Evolutionary conservation across 306 rosid genomes (phyloP).

Genomic region (Sicyos edulis): DNA sequence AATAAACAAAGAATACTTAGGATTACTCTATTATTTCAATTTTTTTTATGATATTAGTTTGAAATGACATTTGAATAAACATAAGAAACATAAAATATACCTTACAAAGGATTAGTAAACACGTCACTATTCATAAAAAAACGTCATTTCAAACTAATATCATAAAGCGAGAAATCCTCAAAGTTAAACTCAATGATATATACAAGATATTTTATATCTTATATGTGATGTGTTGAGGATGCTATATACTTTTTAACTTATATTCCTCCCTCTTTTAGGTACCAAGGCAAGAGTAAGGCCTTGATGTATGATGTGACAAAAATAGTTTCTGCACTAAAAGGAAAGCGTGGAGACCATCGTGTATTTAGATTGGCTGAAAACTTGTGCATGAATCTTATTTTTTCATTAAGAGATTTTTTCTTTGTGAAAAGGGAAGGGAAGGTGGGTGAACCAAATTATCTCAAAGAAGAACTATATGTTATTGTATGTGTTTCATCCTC

Average conservation of each 20-base stretch:
- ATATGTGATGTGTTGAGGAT: neutral
- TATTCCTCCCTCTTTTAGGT: conserved; percentile 42
- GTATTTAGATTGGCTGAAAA: conserved; percentile 93
- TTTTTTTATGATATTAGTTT: too few species aligned
- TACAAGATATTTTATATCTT: conserved; percentile 11
- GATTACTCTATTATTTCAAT: too few species aligned
- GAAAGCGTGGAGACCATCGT: conserved; percentile 91
- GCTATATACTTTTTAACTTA: neutral
- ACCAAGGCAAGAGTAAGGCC: conserved; percentile 87
- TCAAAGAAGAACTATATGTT: conserved; percentile 23
- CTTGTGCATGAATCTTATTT: conserved; percentile 88
- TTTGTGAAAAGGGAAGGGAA: conserved; percentile 90
- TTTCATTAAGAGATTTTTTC: conserved; percentile 90
- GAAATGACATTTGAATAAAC: too few species aligned
- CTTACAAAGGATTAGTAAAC: too few species aligned
- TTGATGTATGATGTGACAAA: conserved; percentile 97
- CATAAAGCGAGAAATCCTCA: too few species aligned
- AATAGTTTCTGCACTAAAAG: conserved; percentile 77
- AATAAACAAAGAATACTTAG: too few species aligned
- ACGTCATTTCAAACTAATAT: too few species aligned
- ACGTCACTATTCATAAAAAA: too few species aligned
- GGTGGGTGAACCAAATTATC: conserved; percentile 42
- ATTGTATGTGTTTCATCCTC: conserved; percentile 16
- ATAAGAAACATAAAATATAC: too few species aligned
- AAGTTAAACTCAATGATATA: neutral